Evolutionary conservation across 768 basidiomycete species (phyloP).

Genomic region (Russula ochroleuca): DNA sequence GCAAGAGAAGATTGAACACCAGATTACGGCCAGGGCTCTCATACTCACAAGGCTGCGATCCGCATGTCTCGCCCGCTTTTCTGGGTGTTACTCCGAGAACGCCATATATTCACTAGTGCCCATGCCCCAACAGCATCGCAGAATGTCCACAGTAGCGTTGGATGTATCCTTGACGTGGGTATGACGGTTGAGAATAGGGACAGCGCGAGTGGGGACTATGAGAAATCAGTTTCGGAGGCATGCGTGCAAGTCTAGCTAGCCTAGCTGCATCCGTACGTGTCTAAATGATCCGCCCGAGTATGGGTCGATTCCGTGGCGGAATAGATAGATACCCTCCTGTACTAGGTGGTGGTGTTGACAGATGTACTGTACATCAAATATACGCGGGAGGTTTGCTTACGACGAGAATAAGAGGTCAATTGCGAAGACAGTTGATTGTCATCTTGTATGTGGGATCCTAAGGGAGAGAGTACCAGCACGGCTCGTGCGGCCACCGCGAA

Average conservation of each 20-base stretch:
- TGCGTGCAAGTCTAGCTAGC: constrained; percentile 11
- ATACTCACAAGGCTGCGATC: constrained; percentile 63
- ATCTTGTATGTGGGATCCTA: constrained; percentile 52
- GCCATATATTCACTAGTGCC: constrained; percentile 65
- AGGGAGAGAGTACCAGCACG: constrained; percentile 47
- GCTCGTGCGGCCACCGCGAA: constrained; percentile 46
- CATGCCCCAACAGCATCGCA: constrained; percentile 66
- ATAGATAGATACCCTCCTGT: constrained; percentile 84
- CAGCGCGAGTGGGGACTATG: constrained; percentile 76
- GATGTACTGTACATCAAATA: background rate
- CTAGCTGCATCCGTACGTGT: constrained; percentile 57
- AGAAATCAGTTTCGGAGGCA: constrained; percentile 1
- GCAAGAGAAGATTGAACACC: background rate
- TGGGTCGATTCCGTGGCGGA: constrained; percentile 71
- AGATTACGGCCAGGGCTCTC: background rate
- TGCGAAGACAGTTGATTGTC: constrained; percentile 80
- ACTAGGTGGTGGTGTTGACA: constrained; percentile 46
- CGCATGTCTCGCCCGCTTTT: constrained; percentile 52
- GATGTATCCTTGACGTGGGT: constrained; percentile 45
- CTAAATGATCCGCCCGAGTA: constrained; percentile 83
- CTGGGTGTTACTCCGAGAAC: constrained; percentile 49
- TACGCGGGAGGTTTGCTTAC: constrained; percentile 44
- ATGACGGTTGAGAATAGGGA: constrained; percentile 68
- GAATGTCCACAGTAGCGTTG: constrained; percentile 64
- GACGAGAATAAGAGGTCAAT: constrained; percentile 69